A percentile compares a stretch with the other conserved stretches of the same genome.
Conservation (phyloP, 2,329 filamentous ascomycete genomes). For the Fusarium sp. region DNA sequence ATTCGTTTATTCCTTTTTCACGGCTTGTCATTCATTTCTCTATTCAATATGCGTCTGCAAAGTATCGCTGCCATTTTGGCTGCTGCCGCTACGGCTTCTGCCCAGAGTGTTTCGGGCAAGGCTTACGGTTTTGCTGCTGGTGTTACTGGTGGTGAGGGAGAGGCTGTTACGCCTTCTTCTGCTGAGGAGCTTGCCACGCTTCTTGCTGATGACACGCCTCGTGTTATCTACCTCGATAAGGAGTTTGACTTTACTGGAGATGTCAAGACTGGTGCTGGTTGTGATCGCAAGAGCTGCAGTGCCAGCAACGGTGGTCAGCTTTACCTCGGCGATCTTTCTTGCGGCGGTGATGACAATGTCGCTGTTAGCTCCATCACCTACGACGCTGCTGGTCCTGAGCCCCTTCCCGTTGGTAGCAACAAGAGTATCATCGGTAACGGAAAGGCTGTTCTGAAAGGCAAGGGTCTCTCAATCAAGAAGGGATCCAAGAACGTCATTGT, state of each 20-base stretch:
- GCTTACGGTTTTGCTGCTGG: conserved; percentile 47
- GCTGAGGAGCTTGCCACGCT: conserved; percentile 54
- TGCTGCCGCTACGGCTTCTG: conserved; percentile 33
- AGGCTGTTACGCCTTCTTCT: conserved; percentile 53
- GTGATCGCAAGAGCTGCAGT: conserved; percentile 45
- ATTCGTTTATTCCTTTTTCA: neutral
- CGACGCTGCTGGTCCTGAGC: conserved; percentile 36
- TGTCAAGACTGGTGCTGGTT: conserved; percentile 36
- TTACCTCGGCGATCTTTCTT: conserved; percentile 43
- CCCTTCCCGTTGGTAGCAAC: conserved; percentile 42
- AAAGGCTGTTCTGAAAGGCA: conserved; percentile 45
- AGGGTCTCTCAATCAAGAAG: conserved; percentile 55
- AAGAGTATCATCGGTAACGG: conserved; percentile 43
- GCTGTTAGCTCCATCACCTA: conserved; percentile 42
- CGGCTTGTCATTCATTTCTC: neutral
- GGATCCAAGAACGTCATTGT: conserved; percentile 60
- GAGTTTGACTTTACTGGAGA: conserved; percentile 42
- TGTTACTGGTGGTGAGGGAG: conserved; percentile 60
- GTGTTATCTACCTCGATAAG: conserved; percentile 41
- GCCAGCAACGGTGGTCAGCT: conserved; percentile 40
- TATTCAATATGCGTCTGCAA: neutral
- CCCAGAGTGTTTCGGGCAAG: conserved; percentile 42
- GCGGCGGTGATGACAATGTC: conserved; percentile 37
- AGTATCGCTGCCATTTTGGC: conserved; percentile 22
- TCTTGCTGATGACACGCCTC: conserved; percentile 41